Conservation (phyloP, 805 yeast species). For the Kodamaea restingae region DNA sequence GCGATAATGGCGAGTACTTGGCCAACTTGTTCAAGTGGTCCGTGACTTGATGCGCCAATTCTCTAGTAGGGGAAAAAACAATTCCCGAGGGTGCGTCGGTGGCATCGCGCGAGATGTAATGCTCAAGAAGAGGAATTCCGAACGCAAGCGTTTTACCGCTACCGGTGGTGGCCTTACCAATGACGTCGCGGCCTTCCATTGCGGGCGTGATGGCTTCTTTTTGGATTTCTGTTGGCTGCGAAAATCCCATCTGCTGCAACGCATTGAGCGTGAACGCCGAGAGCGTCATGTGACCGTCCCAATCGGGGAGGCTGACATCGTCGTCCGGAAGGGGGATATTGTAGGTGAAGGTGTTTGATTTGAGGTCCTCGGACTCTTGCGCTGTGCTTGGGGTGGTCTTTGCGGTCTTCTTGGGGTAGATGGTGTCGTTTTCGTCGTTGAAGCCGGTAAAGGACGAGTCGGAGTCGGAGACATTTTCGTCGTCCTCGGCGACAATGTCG, state of each 20-base stretch:
- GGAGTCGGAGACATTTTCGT: background rate
- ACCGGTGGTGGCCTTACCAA: slow-evolving; percentile 97
- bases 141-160: slow-evolving; percentile 96
- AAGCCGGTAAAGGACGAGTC: slow-evolving; percentile 21
- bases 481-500: slow-evolving; percentile 8
- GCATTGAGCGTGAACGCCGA: slow-evolving; percentile 61
- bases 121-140: slow-evolving; percentile 86
- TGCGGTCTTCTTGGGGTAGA: background rate
- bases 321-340: slow-evolving; percentile 29
- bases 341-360: slow-evolving; percentile 29
- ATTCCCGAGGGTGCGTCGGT: slow-evolving; percentile 61
- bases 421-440: slow-evolving; percentile 15
- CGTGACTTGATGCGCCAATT: slow-evolving; percentile 89
- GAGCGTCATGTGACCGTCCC: slow-evolving; percentile 50
- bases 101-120: slow-evolving; percentile 32
- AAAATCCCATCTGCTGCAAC: slow-evolving; percentile 53
- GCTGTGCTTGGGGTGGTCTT: no score
- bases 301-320: slow-evolving; percentile 51
- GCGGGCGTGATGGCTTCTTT: slow-evolving; percentile 69
- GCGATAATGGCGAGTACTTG: slow-evolving; percentile 47
- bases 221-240: slow-evolving; percentile 82
- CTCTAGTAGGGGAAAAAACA: slow-evolving; percentile 93
- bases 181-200: slow-evolving; percentile 68
- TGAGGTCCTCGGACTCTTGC: slow-evolving; percentile 12
- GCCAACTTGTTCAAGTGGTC: slow-evolving; percentile 64